Base-by-base conservation (phyloP, 2,329 filamentous ascomycete species). In the Teratosphaeriaceae sp. region DNA sequence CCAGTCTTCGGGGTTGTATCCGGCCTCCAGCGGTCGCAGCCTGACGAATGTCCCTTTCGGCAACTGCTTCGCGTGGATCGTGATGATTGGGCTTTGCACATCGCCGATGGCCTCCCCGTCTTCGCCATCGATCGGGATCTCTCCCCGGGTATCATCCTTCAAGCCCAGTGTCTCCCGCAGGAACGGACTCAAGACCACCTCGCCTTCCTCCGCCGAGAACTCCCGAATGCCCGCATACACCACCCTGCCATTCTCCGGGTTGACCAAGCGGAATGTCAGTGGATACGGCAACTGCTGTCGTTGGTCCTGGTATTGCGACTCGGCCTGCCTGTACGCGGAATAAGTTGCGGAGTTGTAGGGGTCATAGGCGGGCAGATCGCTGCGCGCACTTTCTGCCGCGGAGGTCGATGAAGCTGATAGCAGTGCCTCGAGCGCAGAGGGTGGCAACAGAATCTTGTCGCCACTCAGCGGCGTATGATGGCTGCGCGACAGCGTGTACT, bases 1-100 rank as follows among this genome's bases (percentile, higher is more conserved):
- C 92, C 92, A 98, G 62, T 98, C 90, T 45, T 92, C 89, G 0
- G 88, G 85, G 47, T 96, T 83, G 60, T 98, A 97, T 9, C 90
- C 92, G n/a, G 92, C 86, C 62, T 95, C 92, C 2, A 97, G 73
- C 0, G 92, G 92, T 29, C 92, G 78, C 37, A 98, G 69, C 38
- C 88, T 85, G 20, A 95, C 90, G 62, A 90, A 96, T 1, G 84
- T 89, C 22, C 92, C 92, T 60, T 94, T 96, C 0, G 86, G 84
- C 2, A 97, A 67, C 52, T 86, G 79, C 44, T 80, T 80, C 3
- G 84, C 83, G 59, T 90, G 84, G 1, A 94, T 76, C 0, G 79
- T 84, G 38, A 96, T 75, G 18, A 62, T 65, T 1, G 72, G 52
- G 16, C 52, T 43, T 12, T 44, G 47, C 40, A 44, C 55, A 30